Evolutionary conservation across 495 filamentous ascomycete species (phyloP).

Genomic region (Trichoderma reesei): DNA sequence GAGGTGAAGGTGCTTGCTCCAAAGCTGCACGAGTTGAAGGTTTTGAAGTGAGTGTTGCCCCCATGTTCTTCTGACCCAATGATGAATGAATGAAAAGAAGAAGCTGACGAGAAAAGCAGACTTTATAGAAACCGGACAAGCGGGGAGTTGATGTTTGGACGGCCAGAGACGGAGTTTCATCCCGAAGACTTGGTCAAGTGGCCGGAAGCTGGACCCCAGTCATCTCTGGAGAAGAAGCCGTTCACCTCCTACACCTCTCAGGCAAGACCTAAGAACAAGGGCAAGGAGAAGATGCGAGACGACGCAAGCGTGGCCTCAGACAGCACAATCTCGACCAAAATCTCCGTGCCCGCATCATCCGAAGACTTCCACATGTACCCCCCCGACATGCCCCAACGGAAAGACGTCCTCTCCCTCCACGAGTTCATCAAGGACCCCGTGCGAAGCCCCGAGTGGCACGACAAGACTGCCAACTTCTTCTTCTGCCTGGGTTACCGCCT

Average conservation of each 20-base stretch:
- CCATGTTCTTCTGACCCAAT: neutral
- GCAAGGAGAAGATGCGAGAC: neutral
- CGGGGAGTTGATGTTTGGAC: neutral
- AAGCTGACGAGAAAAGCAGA: neutral
- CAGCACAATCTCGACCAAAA: too few species aligned
- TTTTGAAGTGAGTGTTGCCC: neutral
- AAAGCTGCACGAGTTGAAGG: neutral
- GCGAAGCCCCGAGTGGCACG: neutral
- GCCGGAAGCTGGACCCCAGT: neutral
- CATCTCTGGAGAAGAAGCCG: neutral
- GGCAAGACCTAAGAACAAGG: neutral
- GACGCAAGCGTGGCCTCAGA: neutral
- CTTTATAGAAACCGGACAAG: neutral
- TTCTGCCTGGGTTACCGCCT: conserved; percentile 10
- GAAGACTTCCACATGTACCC: neutral
- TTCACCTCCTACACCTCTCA: neutral
- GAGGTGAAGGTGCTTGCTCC: neutral
- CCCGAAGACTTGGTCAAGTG: conserved; percentile 4
- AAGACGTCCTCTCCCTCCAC: neutral
- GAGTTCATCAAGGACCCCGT: neutral
- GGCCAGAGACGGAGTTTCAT: conserved; percentile 1
- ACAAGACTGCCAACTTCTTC: conserved; percentile 1
- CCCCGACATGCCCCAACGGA: neutral
- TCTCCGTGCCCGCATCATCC: neutral
- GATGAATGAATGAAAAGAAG: neutral